phyloP scores from a whole-genome alignment of 441 rosid genomes.

The Gossypium armourianum region DNA sequence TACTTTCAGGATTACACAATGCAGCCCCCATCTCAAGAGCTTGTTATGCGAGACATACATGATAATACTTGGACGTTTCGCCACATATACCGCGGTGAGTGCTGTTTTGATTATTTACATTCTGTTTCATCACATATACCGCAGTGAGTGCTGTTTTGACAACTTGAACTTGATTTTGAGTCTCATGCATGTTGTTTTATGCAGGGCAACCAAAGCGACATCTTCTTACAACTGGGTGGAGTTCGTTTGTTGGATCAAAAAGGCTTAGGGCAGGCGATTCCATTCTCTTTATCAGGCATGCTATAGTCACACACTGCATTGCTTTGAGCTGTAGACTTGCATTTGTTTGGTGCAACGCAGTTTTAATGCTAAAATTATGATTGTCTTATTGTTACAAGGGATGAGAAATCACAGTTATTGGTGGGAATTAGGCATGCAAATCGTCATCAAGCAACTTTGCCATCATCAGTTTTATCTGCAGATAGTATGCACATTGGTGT shows the following conservation, averaged over 20 bases:
- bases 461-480: constrained; percentile 85
- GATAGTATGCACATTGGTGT: constrained; percentile 99
- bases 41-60: constrained; percentile 78
- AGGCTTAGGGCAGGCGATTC: constrained; percentile 91
- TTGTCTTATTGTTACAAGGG: constrained; percentile 29
- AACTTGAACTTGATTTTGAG: not conserved
- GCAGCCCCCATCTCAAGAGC: constrained; percentile 94
- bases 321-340: not conserved
- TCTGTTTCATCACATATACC: constrained; percentile 57
- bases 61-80: constrained; percentile 90
- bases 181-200: constrained; percentile 10
- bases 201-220: constrained; percentile 97
- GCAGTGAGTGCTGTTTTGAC: constrained; percentile 36
- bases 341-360: not conserved
- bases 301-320: not conserved
- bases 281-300: constrained; percentile 77
- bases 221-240: constrained; percentile 94
- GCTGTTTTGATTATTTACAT: not conserved
- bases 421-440: constrained; percentile 91
- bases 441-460: constrained; percentile 73
- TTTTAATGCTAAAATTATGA: not conserved
- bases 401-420: constrained; percentile 86
- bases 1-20: constrained; percentile 58
- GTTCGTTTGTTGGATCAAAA: constrained; percentile 84
- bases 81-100: constrained; percentile 75